Evolutionary conservation across 2,329 filamentous ascomycete genomes (phyloP).

Genomic region (Botrytis sinoallii): DNA sequence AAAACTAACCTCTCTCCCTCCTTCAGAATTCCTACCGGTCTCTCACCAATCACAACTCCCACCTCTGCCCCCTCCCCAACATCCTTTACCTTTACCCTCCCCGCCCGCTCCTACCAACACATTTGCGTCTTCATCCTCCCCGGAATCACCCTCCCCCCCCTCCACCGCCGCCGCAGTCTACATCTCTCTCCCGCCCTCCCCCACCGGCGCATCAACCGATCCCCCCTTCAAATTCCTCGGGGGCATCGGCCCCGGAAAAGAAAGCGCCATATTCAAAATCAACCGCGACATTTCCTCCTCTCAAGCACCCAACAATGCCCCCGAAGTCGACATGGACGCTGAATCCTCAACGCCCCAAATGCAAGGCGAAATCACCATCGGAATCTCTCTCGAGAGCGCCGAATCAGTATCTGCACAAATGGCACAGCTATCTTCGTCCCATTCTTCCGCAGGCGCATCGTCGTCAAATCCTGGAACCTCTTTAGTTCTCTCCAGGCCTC

Average conservation of each 20-base stretch:
- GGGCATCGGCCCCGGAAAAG: slow-evolving; percentile 84
- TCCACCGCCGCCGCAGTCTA: slow-evolving; percentile 87
- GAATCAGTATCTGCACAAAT: slow-evolving; percentile 69
- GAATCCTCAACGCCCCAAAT: slow-evolving; percentile 23
- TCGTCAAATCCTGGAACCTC: slow-evolving; percentile 44
- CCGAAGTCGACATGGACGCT: slow-evolving; percentile 37
- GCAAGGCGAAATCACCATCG: slow-evolving; percentile 60
- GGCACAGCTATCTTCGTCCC: slow-evolving; percentile 51
- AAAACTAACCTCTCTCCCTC: slow-evolving; percentile 11
- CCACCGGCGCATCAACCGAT: slow-evolving; percentile 37
- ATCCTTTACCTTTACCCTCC: slow-evolving; percentile 55
- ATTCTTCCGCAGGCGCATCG: background rate
- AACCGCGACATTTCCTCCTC: slow-evolving; percentile 33
- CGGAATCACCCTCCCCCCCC: slow-evolving; percentile 64
- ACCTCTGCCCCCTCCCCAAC: slow-evolving; percentile 51
- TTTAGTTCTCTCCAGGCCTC: slow-evolving; percentile 27
- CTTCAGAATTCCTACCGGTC: slow-evolving; percentile 52
- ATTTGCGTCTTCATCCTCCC: slow-evolving; percentile 88
- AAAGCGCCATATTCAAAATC: slow-evolving; percentile 86
- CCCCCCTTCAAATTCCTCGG: slow-evolving; percentile 74
- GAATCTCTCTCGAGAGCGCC: slow-evolving; percentile 77
- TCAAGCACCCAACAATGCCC: slow-evolving; percentile 32
- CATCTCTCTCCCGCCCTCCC: slow-evolving; percentile 59
- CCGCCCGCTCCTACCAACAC: slow-evolving; percentile 64
- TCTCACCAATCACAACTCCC: slow-evolving; percentile 54